phyloP scores from a whole-genome alignment of 1,139 yeast species.

The Pichia sp. region DNA sequence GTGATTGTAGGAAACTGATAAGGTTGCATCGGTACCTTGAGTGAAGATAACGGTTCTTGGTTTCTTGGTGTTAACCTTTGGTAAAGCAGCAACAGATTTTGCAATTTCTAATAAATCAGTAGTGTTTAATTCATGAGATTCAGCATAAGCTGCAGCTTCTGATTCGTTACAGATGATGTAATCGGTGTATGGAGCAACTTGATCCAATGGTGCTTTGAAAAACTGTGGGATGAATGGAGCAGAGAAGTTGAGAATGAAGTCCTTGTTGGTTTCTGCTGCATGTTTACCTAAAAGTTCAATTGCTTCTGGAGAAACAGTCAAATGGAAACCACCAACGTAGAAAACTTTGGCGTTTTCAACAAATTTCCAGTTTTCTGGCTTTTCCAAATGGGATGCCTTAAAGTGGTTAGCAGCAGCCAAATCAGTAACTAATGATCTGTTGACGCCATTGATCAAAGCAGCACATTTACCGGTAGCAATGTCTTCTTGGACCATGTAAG shows the following conservation, averaged over 20 bases:
- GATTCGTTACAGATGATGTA: constrained; percentile 91
- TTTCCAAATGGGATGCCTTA: constrained; percentile 78
- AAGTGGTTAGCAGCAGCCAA: constrained; percentile 98
- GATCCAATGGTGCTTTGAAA: constrained; percentile 86
- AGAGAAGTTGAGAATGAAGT: constrained; percentile 77
- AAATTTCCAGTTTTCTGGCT: constrained; percentile 82
- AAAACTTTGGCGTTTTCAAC: constrained; percentile 75
- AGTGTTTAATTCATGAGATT: constrained; percentile 59
- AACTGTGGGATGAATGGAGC: constrained; percentile 97
- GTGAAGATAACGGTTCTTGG: constrained; percentile 86
- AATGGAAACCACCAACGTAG: constrained; percentile 97
- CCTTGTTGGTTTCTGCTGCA: constrained; percentile 79
- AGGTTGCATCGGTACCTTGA: constrained; percentile 87
- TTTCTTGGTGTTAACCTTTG: constrained; percentile 63
- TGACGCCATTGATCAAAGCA: constrained; percentile 72
- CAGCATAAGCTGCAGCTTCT: constrained; percentile 93
- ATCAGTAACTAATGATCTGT: constrained; percentile 93
- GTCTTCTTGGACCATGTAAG: constrained; percentile 70
- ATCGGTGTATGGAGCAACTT: constrained; percentile 81
- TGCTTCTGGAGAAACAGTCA: constrained; percentile 96
- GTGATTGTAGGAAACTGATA: constrained; percentile 53
- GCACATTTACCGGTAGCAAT: constrained; percentile 97
- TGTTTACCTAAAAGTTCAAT: constrained; percentile 84
- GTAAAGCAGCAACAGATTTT: constrained; percentile 67
- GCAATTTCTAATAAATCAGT: constrained; percentile 73